Conservation (phyloP, 345 rosid species). For the Brassica napus region DNA sequence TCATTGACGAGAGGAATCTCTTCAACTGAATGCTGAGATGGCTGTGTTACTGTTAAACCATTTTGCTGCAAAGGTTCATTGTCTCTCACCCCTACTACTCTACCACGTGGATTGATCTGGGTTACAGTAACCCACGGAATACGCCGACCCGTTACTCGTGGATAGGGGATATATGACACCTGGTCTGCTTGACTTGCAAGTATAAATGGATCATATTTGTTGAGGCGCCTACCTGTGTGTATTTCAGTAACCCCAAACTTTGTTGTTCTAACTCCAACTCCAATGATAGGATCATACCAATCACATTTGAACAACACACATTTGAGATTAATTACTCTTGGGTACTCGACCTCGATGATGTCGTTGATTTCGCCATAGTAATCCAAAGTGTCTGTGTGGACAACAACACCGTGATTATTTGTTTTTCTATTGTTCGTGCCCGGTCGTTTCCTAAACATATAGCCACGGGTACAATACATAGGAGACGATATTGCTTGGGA, state of each 20-base stretch:
- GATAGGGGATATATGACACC: neutral
- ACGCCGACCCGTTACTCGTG: neutral
- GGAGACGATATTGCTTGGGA: neutral
- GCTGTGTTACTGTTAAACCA: neutral
- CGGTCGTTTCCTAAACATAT: neutral
- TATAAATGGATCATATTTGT: neutral
- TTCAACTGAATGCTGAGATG: neutral
- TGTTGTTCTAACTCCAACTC: neutral
- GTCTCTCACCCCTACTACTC: neutral
- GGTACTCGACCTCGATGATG: neutral
- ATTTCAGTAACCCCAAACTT: neutral
- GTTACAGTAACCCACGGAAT: neutral
- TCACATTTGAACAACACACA: neutral
- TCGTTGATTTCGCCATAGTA: neutral
- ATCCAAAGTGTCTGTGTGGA: neutral
- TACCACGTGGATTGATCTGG: neutral
- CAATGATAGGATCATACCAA: neutral
- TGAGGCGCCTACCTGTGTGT: neutral
- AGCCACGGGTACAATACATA: neutral
- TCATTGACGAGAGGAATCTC: neutral
- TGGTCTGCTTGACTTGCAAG: neutral
- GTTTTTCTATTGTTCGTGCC: neutral
- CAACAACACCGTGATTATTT: neutral
- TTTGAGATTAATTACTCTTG: neutral
- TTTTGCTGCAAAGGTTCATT: neutral